phyloP scores from a whole-genome alignment of 441 rosid species.

The Pelargonium cotyledonis region DNA sequence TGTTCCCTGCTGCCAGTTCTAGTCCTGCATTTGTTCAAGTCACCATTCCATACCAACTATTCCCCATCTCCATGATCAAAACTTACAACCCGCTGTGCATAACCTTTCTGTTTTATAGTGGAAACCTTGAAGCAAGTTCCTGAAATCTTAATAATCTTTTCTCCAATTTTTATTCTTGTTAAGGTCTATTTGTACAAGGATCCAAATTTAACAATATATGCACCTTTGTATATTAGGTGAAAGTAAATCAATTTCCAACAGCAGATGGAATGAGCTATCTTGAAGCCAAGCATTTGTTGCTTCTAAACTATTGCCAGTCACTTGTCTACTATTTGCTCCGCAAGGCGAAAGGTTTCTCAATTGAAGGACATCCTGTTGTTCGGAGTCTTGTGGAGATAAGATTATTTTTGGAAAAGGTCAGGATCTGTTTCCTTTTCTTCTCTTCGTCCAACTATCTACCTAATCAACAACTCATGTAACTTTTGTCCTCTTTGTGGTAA shows the following conservation, averaged over 20 bases:
- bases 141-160: too few species aligned
- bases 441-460: not conserved
- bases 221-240: constrained; percentile 39
- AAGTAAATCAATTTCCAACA: constrained; percentile 49
- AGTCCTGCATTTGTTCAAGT: too few species aligned
- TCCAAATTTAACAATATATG: not conserved
- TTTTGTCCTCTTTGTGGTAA: not conserved
- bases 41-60: too few species aligned
- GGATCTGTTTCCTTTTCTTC: constrained; percentile 1
- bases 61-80: too few species aligned
- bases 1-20: too few species aligned
- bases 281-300: constrained; percentile 77
- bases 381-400: constrained; percentile 80
- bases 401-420: constrained; percentile 80
- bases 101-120: not conserved
- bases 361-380: constrained; percentile 72
- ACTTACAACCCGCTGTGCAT: not conserved
- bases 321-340: constrained; percentile 68
- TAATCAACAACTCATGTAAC: not conserved
- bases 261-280: constrained; percentile 75
- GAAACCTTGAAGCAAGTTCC: not conserved
- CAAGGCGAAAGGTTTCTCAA: constrained; percentile 72
- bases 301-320: constrained; percentile 72
- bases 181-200: too few species aligned
- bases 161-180: not conserved